phyloP scores from a whole-genome alignment of 2,329 filamentous ascomycete genomes.

The Waltergamsia citrina region DNA sequence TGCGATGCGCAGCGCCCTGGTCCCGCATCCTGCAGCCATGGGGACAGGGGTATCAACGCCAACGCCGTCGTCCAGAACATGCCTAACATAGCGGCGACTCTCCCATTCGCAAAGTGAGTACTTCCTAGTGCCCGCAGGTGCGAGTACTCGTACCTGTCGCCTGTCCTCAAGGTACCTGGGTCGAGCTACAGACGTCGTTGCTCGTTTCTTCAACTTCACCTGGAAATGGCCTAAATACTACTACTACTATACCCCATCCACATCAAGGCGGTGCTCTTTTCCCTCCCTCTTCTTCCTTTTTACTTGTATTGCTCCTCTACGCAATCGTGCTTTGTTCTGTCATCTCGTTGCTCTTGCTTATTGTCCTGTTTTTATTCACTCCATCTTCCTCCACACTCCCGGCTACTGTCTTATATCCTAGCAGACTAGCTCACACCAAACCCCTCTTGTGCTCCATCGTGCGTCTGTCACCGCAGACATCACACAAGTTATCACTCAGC shows the following conservation, averaged over 20 bases:
- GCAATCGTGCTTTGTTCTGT: background rate
- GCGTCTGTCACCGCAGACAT: slow-evolving; percentile 3
- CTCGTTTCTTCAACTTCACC: too few relatives aligned
- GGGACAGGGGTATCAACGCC: background rate
- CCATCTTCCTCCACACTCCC: background rate
- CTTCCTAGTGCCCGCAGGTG: background rate
- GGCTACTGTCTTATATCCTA: background rate
- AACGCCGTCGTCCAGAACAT: too few relatives aligned
- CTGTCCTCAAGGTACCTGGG: too few relatives aligned
- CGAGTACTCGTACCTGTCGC: background rate
- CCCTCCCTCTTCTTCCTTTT: background rate
- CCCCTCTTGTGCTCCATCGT: background rate
- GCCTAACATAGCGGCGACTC: too few relatives aligned
- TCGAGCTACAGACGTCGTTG: too few relatives aligned
- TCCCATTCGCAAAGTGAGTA: too few relatives aligned
- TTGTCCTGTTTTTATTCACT: background rate
- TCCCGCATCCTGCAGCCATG: slow-evolving; percentile 1
- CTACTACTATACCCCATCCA: too few relatives aligned
- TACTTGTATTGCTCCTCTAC: background rate
- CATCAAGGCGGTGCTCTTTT: background rate
- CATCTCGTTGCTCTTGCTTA: background rate
- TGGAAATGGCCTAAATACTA: background rate
- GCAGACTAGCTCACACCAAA: background rate
- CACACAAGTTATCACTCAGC: slow-evolving; percentile 2
- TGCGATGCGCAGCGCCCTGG: background rate